Percentiles rank a stretch among this genome's conserved stretches.
These are phyloP conservation scores for Stagonosporopsis rhizophila DNA, from an alignment of 2,329 filamentous ascomycete genomes.

Conservation along the genomic window DNA sequence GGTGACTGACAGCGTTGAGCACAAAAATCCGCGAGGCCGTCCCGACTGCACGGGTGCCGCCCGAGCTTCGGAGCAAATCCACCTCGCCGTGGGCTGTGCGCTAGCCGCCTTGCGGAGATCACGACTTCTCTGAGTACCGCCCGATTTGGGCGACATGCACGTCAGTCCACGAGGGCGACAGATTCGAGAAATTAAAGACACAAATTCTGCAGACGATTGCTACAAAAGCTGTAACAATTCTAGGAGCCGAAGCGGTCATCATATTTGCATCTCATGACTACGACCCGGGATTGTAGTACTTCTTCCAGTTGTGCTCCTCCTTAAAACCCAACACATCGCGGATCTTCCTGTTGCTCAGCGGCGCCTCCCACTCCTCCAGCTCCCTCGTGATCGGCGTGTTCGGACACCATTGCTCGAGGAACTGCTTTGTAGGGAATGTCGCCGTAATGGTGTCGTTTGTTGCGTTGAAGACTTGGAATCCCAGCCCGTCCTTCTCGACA, in stretches of 20 bases:
- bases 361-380: constrained; percentile 66
- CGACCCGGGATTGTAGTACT: constrained; percentile 44
- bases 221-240: too few relatives aligned
- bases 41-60: neutral
- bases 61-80: constrained; percentile 5
- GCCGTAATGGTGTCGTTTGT: constrained; percentile 69
- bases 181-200: too few relatives aligned
- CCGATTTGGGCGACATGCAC: too few relatives aligned
- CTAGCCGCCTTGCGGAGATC: constrained; percentile 3
- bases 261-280: neutral
- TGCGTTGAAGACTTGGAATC: constrained; percentile 70
- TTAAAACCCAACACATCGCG: constrained; percentile 65
- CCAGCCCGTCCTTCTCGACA: constrained; percentile 62
- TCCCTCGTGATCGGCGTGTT: constrained; percentile 61
- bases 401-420: constrained; percentile 59
- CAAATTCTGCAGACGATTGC: too few relatives aligned
- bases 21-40: constrained; percentile 18
- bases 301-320: constrained; percentile 65
- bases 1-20: constrained; percentile 3
- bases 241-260: too few relatives aligned
- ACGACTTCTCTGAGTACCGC: neutral
- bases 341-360: constrained; percentile 67
- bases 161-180: neutral
- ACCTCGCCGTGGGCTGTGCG: neutral
- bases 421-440: constrained; percentile 58